Evolutionary conservation across 2,329 filamentous ascomycete species (phyloP).

Genomic region (Coniochaeta ligniaria): DNA sequence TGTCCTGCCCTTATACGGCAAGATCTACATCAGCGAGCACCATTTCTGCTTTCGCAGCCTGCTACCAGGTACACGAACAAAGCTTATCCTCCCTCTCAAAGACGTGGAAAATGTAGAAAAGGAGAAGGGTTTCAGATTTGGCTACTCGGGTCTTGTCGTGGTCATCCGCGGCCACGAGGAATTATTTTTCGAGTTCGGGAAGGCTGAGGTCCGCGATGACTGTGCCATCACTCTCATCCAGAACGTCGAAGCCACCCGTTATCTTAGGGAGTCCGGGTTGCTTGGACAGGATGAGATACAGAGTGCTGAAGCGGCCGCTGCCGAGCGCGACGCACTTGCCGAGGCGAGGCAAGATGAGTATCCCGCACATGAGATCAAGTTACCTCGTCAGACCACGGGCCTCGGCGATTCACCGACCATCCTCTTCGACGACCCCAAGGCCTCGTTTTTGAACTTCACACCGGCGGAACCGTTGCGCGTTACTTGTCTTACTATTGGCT

Average conservation of each 20-base stretch:
- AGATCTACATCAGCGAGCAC: constrained; percentile 85
- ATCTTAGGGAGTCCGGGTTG: constrained; percentile 61
- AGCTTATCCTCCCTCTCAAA: constrained; percentile 81
- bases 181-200: constrained; percentile 88
- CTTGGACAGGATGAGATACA: constrained; percentile 62
- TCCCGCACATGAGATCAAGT: constrained; percentile 40
- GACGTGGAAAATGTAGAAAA: constrained; percentile 92
- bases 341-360: constrained; percentile 57
- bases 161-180: constrained; percentile 92
- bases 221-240: constrained; percentile 77
- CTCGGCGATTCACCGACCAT: constrained; percentile 62
- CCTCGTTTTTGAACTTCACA: constrained; percentile 88
- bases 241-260: constrained; percentile 64
- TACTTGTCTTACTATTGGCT: constrained; percentile 93
- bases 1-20: constrained; percentile 87
- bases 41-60: constrained; percentile 92
- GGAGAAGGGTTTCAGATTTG: constrained; percentile 89
- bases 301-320: constrained; percentile 66
- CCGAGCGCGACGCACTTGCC: constrained; percentile 74
- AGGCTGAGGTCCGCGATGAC: constrained; percentile 74
- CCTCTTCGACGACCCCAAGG: constrained; percentile 80
- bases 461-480: constrained; percentile 72
- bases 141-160: constrained; percentile 85
- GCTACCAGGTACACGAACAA: constrained; percentile 81
- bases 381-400: constrained; percentile 37